Evolutionary conservation across 257 asterid genomes (phyloP).

Genomic region (Ocimum tenuiflorum): DNA sequence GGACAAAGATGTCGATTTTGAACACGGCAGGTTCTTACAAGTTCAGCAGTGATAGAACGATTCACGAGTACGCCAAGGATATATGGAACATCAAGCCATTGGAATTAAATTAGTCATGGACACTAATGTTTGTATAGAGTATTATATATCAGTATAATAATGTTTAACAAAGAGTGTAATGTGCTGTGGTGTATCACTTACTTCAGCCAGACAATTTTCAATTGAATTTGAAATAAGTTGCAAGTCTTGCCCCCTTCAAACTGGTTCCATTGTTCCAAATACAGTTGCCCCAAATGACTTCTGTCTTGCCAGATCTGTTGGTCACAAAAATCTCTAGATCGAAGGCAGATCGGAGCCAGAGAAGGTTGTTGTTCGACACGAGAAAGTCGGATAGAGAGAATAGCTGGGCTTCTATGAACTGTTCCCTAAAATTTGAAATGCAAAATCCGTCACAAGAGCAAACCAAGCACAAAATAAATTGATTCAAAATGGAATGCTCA

Average conservation of each 20-base stretch:
- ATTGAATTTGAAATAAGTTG: background rate
- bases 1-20: slow-evolving; percentile 84
- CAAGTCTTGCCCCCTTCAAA: background rate
- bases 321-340: too few species aligned
- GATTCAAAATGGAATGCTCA: background rate
- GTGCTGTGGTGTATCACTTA: too few species aligned
- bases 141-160: too few species aligned
- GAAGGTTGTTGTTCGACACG: too few species aligned
- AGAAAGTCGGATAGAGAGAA: background rate
- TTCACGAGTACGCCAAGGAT: slow-evolving; percentile 68
- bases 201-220: background rate
- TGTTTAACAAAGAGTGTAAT: background rate
- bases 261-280: too few species aligned
- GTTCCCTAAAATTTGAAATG: background rate
- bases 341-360: too few species aligned
- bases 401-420: background rate
- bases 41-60: slow-evolving; percentile 87
- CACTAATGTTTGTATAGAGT: too few species aligned
- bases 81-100: slow-evolving; percentile 64
- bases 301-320: too few species aligned
- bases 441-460: background rate
- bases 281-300: too few species aligned
- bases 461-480: background rate
- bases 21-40: slow-evolving; percentile 73
- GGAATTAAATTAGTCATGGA: slow-evolving; percentile 23